Evolutionary conservation across 495 filamentous ascomycete species (phyloP).

Genomic region (Corynascus novoguineensis): DNA sequence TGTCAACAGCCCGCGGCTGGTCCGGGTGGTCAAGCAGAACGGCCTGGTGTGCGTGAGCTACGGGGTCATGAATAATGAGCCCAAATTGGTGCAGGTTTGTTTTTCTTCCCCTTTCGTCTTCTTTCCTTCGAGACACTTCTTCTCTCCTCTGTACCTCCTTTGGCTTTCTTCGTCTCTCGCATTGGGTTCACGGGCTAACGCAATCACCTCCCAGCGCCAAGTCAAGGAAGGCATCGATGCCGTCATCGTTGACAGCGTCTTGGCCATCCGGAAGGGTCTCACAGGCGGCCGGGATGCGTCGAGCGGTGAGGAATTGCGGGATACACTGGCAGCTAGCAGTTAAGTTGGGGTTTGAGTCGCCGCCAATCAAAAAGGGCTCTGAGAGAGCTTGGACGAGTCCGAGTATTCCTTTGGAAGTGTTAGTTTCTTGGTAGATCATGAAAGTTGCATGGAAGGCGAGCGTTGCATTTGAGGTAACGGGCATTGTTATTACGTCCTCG

Average conservation of each 20-base stretch:
- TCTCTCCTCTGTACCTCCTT: too few relatives aligned
- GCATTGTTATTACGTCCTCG: neutral
- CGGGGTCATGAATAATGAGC: conserved; percentile 80
- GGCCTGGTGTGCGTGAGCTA: conserved; percentile 97
- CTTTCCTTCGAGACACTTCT: too few relatives aligned
- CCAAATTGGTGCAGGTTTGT: conserved; percentile 74
- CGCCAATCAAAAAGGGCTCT: too few relatives aligned
- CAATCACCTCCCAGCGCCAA: conserved; percentile 55
- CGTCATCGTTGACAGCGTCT: conserved; percentile 89
- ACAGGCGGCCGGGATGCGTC: conserved; percentile 30
- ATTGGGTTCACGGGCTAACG: neutral
- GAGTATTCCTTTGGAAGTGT: neutral
- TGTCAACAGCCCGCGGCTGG: conserved; percentile 80
- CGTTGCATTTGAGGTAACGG: neutral
- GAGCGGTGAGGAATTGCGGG: conserved; percentile 1
- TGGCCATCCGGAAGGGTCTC: conserved; percentile 60
- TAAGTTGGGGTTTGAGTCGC: too few relatives aligned
- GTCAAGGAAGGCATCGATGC: conserved; percentile 94
- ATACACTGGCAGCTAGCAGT: conserved; percentile 11
- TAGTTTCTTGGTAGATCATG: neutral
- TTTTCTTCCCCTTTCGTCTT: neutral
- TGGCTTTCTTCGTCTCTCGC: neutral
- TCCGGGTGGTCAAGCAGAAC: conserved; percentile 91
- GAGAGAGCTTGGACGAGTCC: too few relatives aligned
- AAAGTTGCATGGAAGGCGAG: conserved; percentile 3